These are phyloP conservation scores for Aspergillus sp. DNA, from an alignment of 2,329 filamentous ascomycete species.

Conservation along the genomic window DNA sequence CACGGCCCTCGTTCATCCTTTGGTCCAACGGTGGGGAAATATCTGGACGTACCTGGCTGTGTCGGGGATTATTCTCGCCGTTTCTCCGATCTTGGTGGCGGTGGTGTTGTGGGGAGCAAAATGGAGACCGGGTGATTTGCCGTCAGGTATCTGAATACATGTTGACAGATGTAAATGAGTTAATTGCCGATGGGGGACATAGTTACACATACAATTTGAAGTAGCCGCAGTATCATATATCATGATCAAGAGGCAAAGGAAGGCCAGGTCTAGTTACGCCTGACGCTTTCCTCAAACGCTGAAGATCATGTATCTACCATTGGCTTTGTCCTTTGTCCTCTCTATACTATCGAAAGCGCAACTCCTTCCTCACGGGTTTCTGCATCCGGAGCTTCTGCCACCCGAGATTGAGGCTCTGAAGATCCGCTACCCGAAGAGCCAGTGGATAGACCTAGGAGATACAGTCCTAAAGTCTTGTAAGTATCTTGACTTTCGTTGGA, in stretches of 20 bases:
- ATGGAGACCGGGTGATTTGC: background rate
- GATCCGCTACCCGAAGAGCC: too few species aligned
- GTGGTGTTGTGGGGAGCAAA: background rate
- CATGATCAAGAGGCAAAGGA: background rate
- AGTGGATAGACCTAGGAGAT: conserved; percentile 20
- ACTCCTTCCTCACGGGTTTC: too few species aligned
- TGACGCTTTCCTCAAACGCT: too few species aligned
- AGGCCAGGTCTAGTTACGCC: too few species aligned
- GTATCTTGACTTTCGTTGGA: background rate
- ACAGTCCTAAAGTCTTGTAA: conserved; percentile 12
- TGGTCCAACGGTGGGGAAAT: background rate
- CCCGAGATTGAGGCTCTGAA: too few species aligned
- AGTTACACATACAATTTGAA: background rate
- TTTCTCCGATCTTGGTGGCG: background rate
- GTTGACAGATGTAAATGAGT: background rate
- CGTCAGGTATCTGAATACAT: background rate
- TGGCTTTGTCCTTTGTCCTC: too few species aligned
- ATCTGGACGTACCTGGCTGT: background rate
- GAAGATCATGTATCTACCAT: too few species aligned
- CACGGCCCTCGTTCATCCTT: conserved; percentile 41
- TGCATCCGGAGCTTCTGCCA: too few species aligned
- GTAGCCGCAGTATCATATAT: background rate
- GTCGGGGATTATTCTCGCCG: background rate
- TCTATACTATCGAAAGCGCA: too few species aligned
- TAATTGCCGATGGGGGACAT: background rate